Conservation (phyloP, 768 basidiomycete species). For the Plicaturopsis crispa region DNA sequence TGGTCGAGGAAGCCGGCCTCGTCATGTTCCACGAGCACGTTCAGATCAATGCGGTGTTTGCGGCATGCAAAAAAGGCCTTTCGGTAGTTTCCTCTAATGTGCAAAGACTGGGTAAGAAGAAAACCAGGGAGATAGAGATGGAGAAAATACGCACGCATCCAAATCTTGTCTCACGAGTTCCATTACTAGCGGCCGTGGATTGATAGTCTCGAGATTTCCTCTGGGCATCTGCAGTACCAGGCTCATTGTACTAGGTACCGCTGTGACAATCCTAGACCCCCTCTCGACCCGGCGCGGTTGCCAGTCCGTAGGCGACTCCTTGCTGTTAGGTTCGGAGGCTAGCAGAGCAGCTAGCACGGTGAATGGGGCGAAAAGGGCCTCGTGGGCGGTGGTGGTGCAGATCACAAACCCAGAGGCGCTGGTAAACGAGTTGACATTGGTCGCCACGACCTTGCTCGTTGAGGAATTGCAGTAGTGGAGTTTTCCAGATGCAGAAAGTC, state of each 20-base stretch:
- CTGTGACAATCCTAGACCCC: slow-evolving; percentile 83
- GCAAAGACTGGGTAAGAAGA: slow-evolving; percentile 1
- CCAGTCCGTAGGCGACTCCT: slow-evolving; percentile 30
- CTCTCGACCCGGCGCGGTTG: slow-evolving; percentile 80
- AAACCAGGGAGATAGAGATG: background rate
- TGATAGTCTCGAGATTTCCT: slow-evolving; percentile 94
- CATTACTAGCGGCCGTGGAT: slow-evolving; percentile 87
- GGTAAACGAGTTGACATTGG: slow-evolving; percentile 66
- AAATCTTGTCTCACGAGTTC: slow-evolving; percentile 74
- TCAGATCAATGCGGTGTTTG: slow-evolving; percentile 89
- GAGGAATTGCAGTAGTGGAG: slow-evolving; percentile 39
- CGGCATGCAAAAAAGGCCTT: slow-evolving; percentile 89
- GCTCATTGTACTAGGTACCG: slow-evolving; percentile 81
- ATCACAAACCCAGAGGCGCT: slow-evolving; percentile 71
- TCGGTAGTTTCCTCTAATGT: slow-evolving; percentile 60
- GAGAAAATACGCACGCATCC: slow-evolving; percentile 59
- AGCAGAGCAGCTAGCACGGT: slow-evolving; percentile 13
- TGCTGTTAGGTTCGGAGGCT: slow-evolving; percentile 19
- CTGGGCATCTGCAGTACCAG: slow-evolving; percentile 96
- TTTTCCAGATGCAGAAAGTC: slow-evolving; percentile 59
- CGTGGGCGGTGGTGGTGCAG: slow-evolving; percentile 79
- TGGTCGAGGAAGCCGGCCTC: slow-evolving; percentile 55
- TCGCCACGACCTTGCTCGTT: slow-evolving; percentile 27
- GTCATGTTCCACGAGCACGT: slow-evolving; percentile 79
- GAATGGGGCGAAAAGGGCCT: slow-evolving; percentile 67